Percentiles rank a stretch among this genome's conserved stretches.
Conservation (phyloP, 2,329 filamentous ascomycete genomes). For the Aspergillus sp. region DNA sequence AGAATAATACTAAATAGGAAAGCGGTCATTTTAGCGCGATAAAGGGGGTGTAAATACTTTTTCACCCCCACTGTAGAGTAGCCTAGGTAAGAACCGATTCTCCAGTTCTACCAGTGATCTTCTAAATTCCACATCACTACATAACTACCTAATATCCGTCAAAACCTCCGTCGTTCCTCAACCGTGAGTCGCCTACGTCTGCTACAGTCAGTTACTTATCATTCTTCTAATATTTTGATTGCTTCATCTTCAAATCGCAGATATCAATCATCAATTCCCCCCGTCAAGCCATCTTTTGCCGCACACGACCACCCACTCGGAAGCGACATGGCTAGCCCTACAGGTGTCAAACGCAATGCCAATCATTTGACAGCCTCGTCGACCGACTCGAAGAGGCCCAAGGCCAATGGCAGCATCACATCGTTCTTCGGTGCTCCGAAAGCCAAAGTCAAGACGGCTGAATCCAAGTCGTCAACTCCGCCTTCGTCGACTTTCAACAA, state of each 20-base stretch:
- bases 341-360: constrained; percentile 65
- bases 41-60: too few relatives aligned
- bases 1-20: too few relatives aligned
- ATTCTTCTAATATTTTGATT: neutral
- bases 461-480: constrained; percentile 24
- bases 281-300: neutral
- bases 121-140: too few relatives aligned
- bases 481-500: constrained; percentile 70
- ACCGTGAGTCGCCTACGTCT: too few relatives aligned
- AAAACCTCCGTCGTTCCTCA: too few relatives aligned
- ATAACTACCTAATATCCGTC: too few relatives aligned
- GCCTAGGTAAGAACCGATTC: too few relatives aligned
- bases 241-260: neutral
- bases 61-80: too few relatives aligned
- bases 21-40: too few relatives aligned
- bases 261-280: neutral
- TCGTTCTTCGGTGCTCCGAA: constrained; percentile 83
- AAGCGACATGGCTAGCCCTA: constrained; percentile 31
- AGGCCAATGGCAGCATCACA: constrained; percentile 75
- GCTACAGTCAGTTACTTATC: neutral
- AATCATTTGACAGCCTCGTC: constrained; percentile 41
- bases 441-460: constrained; percentile 27
- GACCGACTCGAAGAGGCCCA: constrained; percentile 67
- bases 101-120: too few relatives aligned
- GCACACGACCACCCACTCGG: neutral